Conservation (phyloP, 2,329 filamentous ascomycete genomes). For the Ophiostoma sp. region DNA sequence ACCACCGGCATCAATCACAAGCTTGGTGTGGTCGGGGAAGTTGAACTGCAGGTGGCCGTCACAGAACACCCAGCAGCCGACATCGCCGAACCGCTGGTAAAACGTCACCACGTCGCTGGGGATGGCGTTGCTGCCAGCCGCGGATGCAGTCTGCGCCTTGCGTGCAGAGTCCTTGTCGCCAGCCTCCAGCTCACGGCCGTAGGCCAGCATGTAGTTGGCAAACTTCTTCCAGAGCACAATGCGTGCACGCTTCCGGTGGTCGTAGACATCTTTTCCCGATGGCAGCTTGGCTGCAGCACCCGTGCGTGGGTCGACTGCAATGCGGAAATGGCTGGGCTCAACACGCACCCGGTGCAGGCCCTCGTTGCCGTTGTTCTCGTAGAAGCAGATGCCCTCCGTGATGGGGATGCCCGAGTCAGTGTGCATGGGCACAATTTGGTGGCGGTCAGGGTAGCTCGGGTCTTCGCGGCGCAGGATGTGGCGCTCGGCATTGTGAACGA, state of each 20-base stretch:
- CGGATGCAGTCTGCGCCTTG: constrained; percentile 38
- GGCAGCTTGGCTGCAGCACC: constrained; percentile 57
- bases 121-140: constrained; percentile 33
- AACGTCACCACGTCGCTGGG: constrained; percentile 64
- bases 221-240: constrained; percentile 68
- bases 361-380: constrained; percentile 62
- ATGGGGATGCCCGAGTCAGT: constrained; percentile 34
- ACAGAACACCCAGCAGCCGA: constrained; percentile 75
- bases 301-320: constrained; percentile 49
- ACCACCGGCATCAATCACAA: constrained; percentile 70
- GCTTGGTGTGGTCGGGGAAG: constrained; percentile 83
- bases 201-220: constrained; percentile 68
- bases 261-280: constrained; percentile 58
- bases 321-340: constrained; percentile 56
- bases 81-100: constrained; percentile 74
- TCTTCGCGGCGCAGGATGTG: constrained; percentile 62
- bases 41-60: constrained; percentile 79
- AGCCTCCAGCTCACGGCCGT: constrained; percentile 63
- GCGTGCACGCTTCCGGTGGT: constrained; percentile 60
- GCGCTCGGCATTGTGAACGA: constrained; percentile 65
- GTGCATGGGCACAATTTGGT: constrained; percentile 57
- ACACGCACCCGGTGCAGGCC: constrained; percentile 62
- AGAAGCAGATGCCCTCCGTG: constrained; percentile 57
- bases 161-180: constrained; percentile 40
- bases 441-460: constrained; percentile 49